These are phyloP conservation scores for Metarhizium brunneum DNA, from an alignment of 2,329 filamentous ascomycete species.

Conservation along the genomic window DNA sequence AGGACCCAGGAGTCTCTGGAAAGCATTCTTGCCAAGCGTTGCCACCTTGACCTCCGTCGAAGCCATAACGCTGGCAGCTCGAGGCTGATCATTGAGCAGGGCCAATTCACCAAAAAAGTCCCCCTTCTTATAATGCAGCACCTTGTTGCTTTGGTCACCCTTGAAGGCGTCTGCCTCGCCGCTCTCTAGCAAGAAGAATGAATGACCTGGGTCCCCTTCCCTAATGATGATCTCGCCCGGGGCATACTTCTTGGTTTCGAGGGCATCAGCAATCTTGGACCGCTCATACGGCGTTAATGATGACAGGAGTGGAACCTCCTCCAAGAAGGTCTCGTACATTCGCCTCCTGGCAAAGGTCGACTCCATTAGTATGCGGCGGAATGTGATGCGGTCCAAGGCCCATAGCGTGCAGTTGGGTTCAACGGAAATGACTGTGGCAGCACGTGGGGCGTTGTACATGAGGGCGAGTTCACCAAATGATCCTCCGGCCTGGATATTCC, in stretches of 20 bases:
- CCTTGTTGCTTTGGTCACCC: conserved; percentile 55
- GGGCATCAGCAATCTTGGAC: conserved; percentile 92
- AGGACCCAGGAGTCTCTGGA: conserved; percentile 84
- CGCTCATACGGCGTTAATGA: conserved; percentile 86
- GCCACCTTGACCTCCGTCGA: conserved; percentile 87
- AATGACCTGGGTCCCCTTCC: conserved; percentile 84
- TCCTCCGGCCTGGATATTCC: conserved; percentile 73
- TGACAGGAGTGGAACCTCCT: conserved; percentile 80
- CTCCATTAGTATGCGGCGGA: conserved; percentile 97
- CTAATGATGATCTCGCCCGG: conserved; percentile 75
- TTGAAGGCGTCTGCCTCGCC: conserved; percentile 85
- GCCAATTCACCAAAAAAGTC: conserved; percentile 97
- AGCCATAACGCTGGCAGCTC: conserved; percentile 81
- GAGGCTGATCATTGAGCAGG: conserved; percentile 83
- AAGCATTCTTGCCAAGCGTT: conserved; percentile 84
- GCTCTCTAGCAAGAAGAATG: conserved; percentile 83
- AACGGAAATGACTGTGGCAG: conserved; percentile 82
- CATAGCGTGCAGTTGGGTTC: conserved; percentile 75
- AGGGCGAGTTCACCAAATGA: conserved; percentile 94
- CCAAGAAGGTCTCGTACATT: conserved; percentile 95
- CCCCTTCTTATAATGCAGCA: conserved; percentile 79
- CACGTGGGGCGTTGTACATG: conserved; percentile 97
- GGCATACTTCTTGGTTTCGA: conserved; percentile 82
- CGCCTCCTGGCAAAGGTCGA: conserved; percentile 90
- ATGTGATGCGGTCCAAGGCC: conserved; percentile 91